Base-by-base conservation (phyloP, 352 stramenopile species). In the Pythium biforme region DNA sequence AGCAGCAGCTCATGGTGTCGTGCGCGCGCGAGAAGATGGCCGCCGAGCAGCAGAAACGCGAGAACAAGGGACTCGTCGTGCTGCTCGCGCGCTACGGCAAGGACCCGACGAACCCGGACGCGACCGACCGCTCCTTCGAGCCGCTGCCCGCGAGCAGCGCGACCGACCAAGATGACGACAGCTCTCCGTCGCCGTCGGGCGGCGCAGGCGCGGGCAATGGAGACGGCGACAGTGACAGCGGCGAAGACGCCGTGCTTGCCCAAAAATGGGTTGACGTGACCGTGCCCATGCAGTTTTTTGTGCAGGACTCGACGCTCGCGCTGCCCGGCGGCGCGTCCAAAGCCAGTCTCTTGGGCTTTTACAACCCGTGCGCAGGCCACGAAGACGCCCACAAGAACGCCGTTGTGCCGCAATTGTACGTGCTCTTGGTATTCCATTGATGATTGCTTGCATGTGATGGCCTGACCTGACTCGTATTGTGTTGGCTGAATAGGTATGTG, bases 241-340 rank as follows among this genome's bases (percentile, higher is more conserved):
- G 55, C 23, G 65, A 70, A 34, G 59, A 72, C 53, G 55, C 59
- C 17, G 52, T 66, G 20, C 22, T 81, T 37, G 69, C 57, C 1
- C 57, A 77, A 63, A 77, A 80, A 55, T 92, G 83, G 80, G 63
- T 92, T 51, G 83, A 92, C 60, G 85, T 94, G 50, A 90, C 85
- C 17, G 73, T 89, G 59, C 83, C 85, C 22, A 70, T 94, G 33
- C 83, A 85, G 61, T 94, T 94, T 63, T 92, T 94, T 49, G 77
- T 92, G 27, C 62, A 94, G 81, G 73, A 94, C 50, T 81, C 77
- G 41, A 64, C 69, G 10, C 71, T 92, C 31, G 61, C 76, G 27
- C 72, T 94, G 4, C 66, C 69, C 17, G 76, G 64, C 15, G 54
- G 51, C 27, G 52, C 75, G 15, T 90, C 85, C 17, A 94, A 94